Base-by-base conservation (phyloP, 805 yeast species). In the Suhomyces sp. region DNA sequence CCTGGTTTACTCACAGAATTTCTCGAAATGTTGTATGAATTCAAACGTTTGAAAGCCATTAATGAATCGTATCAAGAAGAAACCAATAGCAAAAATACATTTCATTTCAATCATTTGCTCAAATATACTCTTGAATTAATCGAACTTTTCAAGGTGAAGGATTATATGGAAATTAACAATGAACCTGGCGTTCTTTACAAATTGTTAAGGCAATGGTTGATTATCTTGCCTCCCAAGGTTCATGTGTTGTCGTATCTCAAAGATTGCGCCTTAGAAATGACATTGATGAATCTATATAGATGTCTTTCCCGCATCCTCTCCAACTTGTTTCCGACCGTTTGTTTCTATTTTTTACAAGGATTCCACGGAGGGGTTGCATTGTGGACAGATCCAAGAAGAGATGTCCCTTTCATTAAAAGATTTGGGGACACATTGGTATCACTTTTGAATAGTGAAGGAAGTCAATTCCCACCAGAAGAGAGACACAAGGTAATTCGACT, bases 261-360 rank as follows among this genome's bases (percentile, higher is more conserved):
- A 3, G 10, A 8, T 10, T 47, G 46, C 27, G 48, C 50, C 10
- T 17, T 42, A 5, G 52, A 41, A 16, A 32, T 36, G 6, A 17
- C 45, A 2, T 17, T 51, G 5, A 35, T 47, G 25, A 25, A 39
- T 19, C 38, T 53, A 5, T 54, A 36, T 31, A 21, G 33, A 12
- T 25, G 50, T 2, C 29, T 56, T 25, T 31, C 51, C 2, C 30
- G 28, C 5, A 33, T 48, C 2, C 28, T 56, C 12, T 50, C 48
- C 31, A 48, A 47, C 38, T 28, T 56, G 19, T 50, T 56, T 33
- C 63, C 63, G 1, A 25, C 38, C 6, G 53, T 48, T 3, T 40
- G 32, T n/a, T 50, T 39, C 25, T 34, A 47, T 19, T 56, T 54
- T 28, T 36, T 54, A 13, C 48, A 50, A 8, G 43, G 44, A 19